Evolutionary conservation across 306 rosid species (phyloP).

Genomic region (Herpetospermum pedunculosum): DNA sequence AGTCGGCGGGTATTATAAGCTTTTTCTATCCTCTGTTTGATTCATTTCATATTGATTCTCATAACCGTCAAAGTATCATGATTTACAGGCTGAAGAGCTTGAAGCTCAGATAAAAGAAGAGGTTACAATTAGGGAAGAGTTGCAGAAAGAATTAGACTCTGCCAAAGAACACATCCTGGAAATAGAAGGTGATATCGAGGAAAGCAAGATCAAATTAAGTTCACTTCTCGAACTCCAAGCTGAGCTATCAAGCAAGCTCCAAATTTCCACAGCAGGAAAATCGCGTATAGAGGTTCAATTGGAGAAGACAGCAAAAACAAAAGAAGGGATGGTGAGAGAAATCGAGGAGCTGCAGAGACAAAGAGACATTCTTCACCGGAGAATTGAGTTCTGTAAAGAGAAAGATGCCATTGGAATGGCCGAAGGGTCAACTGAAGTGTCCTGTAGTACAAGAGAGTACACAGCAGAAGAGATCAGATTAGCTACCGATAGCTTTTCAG

Average conservation of each 20-base stretch:
- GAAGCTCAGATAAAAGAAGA: constrained; percentile 37
- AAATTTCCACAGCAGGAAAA: constrained; percentile 18
- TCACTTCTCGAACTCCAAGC: constrained; percentile 33
- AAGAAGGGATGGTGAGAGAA: constrained; percentile 35
- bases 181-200: constrained; percentile 29
- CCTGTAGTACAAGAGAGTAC: constrained; percentile 42
- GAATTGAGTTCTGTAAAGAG: constrained; percentile 61
- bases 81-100: constrained; percentile 37
- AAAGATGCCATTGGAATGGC: constrained; percentile 64
- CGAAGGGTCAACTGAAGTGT: constrained; percentile 17
- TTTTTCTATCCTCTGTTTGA: background rate
- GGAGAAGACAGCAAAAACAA: constrained; percentile 24
- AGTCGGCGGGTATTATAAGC: constrained; percentile 31
- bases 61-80: background rate
- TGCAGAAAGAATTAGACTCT: constrained; percentile 21
- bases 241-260: constrained; percentile 46
- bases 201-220: constrained; percentile 31
- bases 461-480: constrained; percentile 38
- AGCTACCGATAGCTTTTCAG: constrained; percentile 58
- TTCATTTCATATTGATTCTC: background rate
- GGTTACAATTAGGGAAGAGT: constrained; percentile 16
- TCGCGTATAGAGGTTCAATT: constrained; percentile 26
- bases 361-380: constrained; percentile 49
- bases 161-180: constrained; percentile 33
- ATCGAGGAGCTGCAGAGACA: constrained; percentile 43